phyloP scores from a whole-genome alignment of 768 basidiomycete species.

The Botryobasidium botryosum region DNA sequence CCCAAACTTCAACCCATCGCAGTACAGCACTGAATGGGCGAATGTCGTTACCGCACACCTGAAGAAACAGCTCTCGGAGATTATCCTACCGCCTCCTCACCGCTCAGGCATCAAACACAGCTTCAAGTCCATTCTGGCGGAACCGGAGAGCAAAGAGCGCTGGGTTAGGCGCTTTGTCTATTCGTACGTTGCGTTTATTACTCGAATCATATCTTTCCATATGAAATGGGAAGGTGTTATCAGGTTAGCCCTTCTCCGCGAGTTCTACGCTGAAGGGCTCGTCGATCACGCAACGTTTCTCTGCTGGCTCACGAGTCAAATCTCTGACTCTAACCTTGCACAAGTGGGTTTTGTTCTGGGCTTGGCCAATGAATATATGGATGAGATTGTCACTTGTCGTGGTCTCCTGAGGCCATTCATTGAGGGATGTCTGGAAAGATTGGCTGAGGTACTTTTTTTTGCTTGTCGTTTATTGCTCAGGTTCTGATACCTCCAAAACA shows the following conservation, averaged over 20 bases:
- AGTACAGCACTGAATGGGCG: slow-evolving; percentile 77
- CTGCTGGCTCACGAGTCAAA: slow-evolving; percentile 62
- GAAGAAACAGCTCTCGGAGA: slow-evolving; percentile 67
- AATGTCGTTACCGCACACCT: slow-evolving; percentile 63
- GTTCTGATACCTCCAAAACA: too few relatives aligned
- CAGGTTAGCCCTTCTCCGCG: slow-evolving; percentile 53
- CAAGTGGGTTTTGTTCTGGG: slow-evolving; percentile 62
- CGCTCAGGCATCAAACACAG: slow-evolving; percentile 65
- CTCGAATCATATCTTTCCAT: background rate
- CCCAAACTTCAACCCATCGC: slow-evolving; percentile 62
- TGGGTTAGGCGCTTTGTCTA: slow-evolving; percentile 72
- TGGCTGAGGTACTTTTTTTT: slow-evolving; percentile 36
- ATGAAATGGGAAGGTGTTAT: background rate
- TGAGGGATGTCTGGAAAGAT: slow-evolving; percentile 49
- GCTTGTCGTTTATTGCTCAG: background rate
- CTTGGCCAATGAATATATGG: slow-evolving; percentile 65
- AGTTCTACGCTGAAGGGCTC: slow-evolving; percentile 65
- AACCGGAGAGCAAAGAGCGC: slow-evolving; percentile 46
- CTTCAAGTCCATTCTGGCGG: slow-evolving; percentile 66
- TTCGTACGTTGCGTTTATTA: slow-evolving; percentile 30
- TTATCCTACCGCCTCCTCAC: slow-evolving; percentile 62
- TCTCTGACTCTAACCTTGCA: slow-evolving; percentile 60
- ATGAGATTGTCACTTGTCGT: slow-evolving; percentile 48
- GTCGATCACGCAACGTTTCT: slow-evolving; percentile 67
- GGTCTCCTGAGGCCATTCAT: slow-evolving; percentile 51